These are phyloP conservation scores for Rostrohypoxylon terebratum DNA, from an alignment of 495 filamentous ascomycete genomes.

Conservation along the genomic window DNA sequence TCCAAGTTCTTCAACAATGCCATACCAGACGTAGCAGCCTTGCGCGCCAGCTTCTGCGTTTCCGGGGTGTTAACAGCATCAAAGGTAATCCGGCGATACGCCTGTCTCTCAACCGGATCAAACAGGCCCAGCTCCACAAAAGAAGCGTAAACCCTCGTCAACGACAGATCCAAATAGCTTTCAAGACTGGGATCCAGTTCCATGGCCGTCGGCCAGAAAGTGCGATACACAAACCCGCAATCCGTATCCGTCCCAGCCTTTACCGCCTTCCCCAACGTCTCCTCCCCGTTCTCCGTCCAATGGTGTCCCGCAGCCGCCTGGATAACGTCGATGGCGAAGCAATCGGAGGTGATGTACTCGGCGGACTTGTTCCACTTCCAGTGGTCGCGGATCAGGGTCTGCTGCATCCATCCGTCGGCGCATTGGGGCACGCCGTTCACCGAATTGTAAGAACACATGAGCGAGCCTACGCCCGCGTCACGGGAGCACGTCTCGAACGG, in stretches of 20 bases:
- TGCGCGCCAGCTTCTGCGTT: background rate
- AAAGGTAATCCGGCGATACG: constrained; percentile 4
- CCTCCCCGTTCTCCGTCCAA: background rate
- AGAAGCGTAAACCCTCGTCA: background rate
- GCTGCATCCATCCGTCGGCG: background rate
- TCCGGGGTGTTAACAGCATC: constrained; percentile 1
- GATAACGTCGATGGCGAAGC: constrained; percentile 1
- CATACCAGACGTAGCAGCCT: background rate
- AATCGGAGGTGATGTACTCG: constrained; percentile 3
- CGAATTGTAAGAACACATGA: constrained; percentile 10
- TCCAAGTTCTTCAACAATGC: background rate
- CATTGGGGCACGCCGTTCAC: constrained; percentile 2
- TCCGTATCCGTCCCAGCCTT: background rate
- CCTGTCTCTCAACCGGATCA: background rate
- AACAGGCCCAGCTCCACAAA: background rate
- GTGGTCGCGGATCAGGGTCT: background rate
- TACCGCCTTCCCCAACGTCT: background rate
- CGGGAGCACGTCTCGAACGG: constrained; percentile 4
- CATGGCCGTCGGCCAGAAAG: background rate
- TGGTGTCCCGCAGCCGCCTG: background rate
- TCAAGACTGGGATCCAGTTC: constrained; percentile 1
- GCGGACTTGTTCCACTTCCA: background rate
- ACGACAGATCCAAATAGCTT: background rate
- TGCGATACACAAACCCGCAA: background rate
- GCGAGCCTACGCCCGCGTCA: background rate